Evolutionary conservation across 1,139 yeast species (phyloP), one percentile per base, ranked within the genome.

Genomic region (Nakaseomyces delphensis): DNA sequence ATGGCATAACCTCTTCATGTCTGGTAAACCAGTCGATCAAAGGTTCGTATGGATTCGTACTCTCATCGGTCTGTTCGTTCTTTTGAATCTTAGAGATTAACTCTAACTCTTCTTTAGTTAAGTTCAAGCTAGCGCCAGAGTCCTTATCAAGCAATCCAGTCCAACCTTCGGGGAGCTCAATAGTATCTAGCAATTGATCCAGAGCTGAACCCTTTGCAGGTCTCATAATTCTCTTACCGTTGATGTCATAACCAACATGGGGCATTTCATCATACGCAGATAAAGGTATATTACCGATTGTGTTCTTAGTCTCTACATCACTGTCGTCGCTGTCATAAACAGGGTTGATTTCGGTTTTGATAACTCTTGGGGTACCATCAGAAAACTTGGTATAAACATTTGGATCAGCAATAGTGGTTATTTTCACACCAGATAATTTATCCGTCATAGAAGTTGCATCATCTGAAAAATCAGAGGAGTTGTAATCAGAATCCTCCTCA

Each of bases 151-250:
- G 68, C 50, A 93, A 71, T 38, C 99, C 99, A 9, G 98, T 93
- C 97, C 97, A 91, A 29, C 98, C 98, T 65, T 84, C 94, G 10
- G 97, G 98, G 50, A 91, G 71, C 49, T 91, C 98, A 50, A 93
- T 91, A 24, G 80, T 71, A 56, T 91, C 98, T 51, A 93, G 69
- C 50, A 91, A 71, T 54, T 81, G 83, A 59, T 91, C 97, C 53
- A 93, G 72, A 1, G 98, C 98, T 44, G 94, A 79, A 7, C 96
- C 96, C 58, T 85, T 83, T 13, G 97, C 98, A 10, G 99, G 99
- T 64, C 99, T 77, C 97, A 93, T 89, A 56, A 91, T 87, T 59
- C 98, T 77, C 63, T 87, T 89, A 58, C 99, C 98, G 62, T 93
- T 93, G 57, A 91, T 87, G 63, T 87, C 93, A 64, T 91, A 91